Conservation (phyloP, 2,329 filamentous ascomycete genomes). For the Penicillium paneum region DNA sequence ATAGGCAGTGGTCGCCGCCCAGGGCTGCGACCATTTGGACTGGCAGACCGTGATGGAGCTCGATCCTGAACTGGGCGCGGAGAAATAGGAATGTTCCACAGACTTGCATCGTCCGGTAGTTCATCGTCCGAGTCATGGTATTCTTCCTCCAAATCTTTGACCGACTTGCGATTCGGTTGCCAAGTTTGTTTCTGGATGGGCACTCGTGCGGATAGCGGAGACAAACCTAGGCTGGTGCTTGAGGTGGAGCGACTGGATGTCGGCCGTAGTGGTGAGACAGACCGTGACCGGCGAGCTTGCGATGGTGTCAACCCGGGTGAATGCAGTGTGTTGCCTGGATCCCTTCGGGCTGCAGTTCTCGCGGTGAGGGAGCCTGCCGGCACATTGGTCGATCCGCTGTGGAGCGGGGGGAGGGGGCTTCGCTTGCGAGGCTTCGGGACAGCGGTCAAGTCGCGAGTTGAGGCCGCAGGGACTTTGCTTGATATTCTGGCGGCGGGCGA, state of each 20-base stretch:
- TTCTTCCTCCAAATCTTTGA: conserved; percentile 50
- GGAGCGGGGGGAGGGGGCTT: conserved; percentile 24
- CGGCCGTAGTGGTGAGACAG: conserved; percentile 30
- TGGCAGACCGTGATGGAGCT: conserved; percentile 38
- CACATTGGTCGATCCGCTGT: conserved; percentile 26
- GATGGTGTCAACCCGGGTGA: conserved; percentile 29
- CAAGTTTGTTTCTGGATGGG: conserved; percentile 39
- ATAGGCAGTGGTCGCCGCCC: conserved; percentile 44
- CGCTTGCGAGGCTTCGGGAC: conserved; percentile 25
- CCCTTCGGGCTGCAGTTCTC: conserved; percentile 24
- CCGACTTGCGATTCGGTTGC: conserved; percentile 46
- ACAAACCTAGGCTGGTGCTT: conserved; percentile 28
- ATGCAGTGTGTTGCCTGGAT: conserved; percentile 18
- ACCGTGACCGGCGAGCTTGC: conserved; percentile 32
- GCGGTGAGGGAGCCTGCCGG: conserved; percentile 26
- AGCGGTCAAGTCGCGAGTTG: conserved; percentile 37
- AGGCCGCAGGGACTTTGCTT: conserved; percentile 26
- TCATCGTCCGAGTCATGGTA: conserved; percentile 52
- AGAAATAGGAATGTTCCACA: conserved; percentile 52
- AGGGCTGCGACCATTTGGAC: conserved; percentile 42
- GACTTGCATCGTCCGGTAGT: conserved; percentile 48
- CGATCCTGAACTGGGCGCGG: conserved; percentile 44
- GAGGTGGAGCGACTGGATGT: conserved; percentile 25
- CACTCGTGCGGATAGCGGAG: conserved; percentile 23
- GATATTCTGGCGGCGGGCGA: conserved; percentile 28